phyloP scores from a whole-genome alignment of 768 basidiomycete genomes.

The Tephrocybe sp. region DNA sequence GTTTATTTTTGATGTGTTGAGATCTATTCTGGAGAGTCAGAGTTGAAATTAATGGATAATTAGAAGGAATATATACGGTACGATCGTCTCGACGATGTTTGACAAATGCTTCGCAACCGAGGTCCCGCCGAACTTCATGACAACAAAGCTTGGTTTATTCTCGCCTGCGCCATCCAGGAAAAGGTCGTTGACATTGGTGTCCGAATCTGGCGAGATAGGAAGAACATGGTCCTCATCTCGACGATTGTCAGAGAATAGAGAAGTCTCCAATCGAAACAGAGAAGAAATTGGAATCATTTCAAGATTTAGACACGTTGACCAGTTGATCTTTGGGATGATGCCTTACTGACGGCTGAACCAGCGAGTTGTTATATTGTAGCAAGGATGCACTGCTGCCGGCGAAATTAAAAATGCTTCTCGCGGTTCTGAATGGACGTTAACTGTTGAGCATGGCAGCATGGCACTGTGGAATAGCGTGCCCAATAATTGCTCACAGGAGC shows the following conservation, averaged over 20 bases:
- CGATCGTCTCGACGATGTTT: slow-evolving; percentile 7
- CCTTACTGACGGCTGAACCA: background rate
- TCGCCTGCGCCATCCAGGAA: background rate
- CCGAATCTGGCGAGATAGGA: background rate
- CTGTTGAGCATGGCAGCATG: background rate
- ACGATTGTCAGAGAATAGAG: background rate
- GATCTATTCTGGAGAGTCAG: background rate
- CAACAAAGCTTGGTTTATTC: background rate
- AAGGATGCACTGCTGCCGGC: background rate
- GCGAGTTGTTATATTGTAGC: background rate
- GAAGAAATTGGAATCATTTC: background rate
- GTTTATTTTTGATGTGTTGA: background rate
- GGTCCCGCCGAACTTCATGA: slow-evolving; percentile 12
- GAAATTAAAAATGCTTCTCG: too few species aligned
- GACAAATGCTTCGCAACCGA: slow-evolving; percentile 10
- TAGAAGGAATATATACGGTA: slow-evolving; percentile 1
- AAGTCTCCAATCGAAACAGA: background rate
- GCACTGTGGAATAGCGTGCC: background rate
- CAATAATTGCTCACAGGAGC: background rate
- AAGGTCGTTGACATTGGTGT: background rate
- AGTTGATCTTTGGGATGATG: background rate
- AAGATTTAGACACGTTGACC: background rate
- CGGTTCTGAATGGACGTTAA: background rate
- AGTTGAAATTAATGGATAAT: background rate
- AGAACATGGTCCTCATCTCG: background rate